phyloP scores from a whole-genome alignment of 1,284 basidiomycete species.

The Pseudozyma hubeiensis region DNA sequence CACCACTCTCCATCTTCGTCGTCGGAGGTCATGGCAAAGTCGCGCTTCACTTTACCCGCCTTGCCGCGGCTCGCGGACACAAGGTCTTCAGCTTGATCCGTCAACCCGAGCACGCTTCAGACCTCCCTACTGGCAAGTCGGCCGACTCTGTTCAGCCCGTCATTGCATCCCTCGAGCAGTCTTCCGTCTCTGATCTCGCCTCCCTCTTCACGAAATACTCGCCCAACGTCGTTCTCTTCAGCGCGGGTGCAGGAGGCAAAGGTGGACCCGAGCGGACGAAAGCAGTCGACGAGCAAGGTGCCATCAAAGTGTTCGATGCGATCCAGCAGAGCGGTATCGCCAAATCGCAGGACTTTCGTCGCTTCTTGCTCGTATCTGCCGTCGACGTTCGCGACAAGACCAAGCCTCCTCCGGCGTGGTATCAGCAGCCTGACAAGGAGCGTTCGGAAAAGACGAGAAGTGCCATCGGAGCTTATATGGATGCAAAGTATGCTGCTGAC shows the following conservation, averaged over 20 bases:
- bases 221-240: conserved; percentile 75
- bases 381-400: conserved; percentile 75
- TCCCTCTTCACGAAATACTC: conserved; percentile 73
- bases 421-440: conserved; percentile 41
- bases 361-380: conserved; percentile 76
- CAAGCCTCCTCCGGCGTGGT: conserved; percentile 66
- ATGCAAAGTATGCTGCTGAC: conserved; percentile 74
- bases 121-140: conserved; percentile 36
- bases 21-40: conserved; percentile 59
- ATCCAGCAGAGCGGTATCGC: conserved; percentile 73
- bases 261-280: conserved; percentile 76
- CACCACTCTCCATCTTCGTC: conserved; percentile 50
- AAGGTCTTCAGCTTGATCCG: conserved; percentile 54
- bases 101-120: conserved; percentile 46
- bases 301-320: conserved; percentile 79
- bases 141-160: conserved; percentile 71
- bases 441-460: conserved; percentile 65
- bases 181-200: conserved; percentile 72
- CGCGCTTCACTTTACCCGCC: conserved; percentile 52
- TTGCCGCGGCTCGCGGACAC: conserved; percentile 48
- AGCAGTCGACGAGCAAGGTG: conserved; percentile 79
- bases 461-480: conserved; percentile 53
- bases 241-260: conserved; percentile 79
- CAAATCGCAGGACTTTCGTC: conserved; percentile 70
- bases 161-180: conserved; percentile 76